Base-by-base conservation (phyloP, 139 green algal genomes). In the Picochlorum sp. region DNA sequence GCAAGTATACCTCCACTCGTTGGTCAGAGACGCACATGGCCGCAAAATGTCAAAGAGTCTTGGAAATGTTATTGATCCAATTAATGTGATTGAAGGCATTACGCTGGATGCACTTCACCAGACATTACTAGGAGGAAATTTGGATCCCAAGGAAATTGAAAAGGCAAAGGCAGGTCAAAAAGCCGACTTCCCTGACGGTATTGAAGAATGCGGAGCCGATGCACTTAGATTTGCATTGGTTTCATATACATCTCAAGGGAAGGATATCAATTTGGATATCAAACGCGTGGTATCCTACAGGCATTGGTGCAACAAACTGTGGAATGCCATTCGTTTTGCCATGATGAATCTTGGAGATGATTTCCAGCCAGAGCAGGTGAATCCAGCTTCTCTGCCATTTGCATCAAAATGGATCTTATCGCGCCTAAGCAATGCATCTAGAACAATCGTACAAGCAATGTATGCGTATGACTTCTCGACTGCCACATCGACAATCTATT, bases 271-370 rank as follows among this genome's bases (percentile, higher is more conserved):
- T 81, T 77, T 97, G 21, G 89, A 95, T 81, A 92, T 97, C 78
- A 90, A 96, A 74, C 82, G 91, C n/a, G 92, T 98, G 47, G 86
- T 96, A 3, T 83, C 84, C 3, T 97, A 97, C 84, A 84, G 92
- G 38, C 76, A 94, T 64, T 96, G 88, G 90, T 97, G 91, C 87
- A 98, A 98, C 83, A 98, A 98, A 85, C 83, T 98, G 50, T 98
- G 90, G 88, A 98, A 98, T 67, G 92, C 92, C 24, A 87, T 95
- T 72, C 74, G 77, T 15, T 98, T 96, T 76, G 90, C 86, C 11
- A 86, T 95, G 77, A 77, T 92, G 61, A 94, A 96, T 82, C 79
- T 97, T 20, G 82, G 82, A 0, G 60, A 83, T 6, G 80, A 60
- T 60, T 93, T 89, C 26, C 51, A 30, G 14, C 21, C 3, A 31